Percentiles rank a stretch among this genome's conserved stretches.
Evolutionary conservation across 768 basidiomycete species (phyloP).

Genomic region (Mycena rosella): DNA sequence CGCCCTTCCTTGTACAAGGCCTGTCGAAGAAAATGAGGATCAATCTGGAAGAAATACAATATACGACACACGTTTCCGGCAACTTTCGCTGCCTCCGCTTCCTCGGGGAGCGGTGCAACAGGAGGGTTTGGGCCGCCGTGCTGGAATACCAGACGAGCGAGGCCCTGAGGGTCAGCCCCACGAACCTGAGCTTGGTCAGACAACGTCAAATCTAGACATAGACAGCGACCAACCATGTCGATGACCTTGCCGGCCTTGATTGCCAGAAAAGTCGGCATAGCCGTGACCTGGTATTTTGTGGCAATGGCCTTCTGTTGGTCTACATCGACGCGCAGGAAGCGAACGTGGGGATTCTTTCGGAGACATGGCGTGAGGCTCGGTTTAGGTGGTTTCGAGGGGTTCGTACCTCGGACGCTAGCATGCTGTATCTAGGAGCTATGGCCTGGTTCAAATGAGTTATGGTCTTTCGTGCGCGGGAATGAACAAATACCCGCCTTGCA

Average conservation of each 20-base stretch:
- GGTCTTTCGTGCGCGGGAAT: neutral
- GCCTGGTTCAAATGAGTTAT: neutral
- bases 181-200: constrained; percentile 12
- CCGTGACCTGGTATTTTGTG: constrained; percentile 38
- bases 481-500: constrained; percentile 34
- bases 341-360: constrained; percentile 27
- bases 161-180: constrained; percentile 37
- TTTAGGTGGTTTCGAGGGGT: neutral
- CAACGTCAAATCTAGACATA: neutral
- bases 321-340: constrained; percentile 38
- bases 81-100: constrained; percentile 36
- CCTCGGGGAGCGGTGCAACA: constrained; percentile 35
- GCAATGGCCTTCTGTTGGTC: constrained; percentile 37
- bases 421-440: constrained; percentile 33
- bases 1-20: constrained; percentile 34
- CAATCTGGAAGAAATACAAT: too few relatives aligned
- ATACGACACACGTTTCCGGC: constrained; percentile 34
- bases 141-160: constrained; percentile 22
- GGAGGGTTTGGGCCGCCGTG: constrained; percentile 41
- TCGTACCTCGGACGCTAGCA: constrained; percentile 23
- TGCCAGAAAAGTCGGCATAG: constrained; percentile 39
- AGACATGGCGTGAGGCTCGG: too few relatives aligned
- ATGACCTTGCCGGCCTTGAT: constrained; percentile 37
- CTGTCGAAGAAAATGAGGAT: constrained; percentile 1
- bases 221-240: constrained; percentile 28